Evolutionary conservation across 768 basidiomycete species (phyloP).

Genomic region (Fomitopsis serialis): DNA sequence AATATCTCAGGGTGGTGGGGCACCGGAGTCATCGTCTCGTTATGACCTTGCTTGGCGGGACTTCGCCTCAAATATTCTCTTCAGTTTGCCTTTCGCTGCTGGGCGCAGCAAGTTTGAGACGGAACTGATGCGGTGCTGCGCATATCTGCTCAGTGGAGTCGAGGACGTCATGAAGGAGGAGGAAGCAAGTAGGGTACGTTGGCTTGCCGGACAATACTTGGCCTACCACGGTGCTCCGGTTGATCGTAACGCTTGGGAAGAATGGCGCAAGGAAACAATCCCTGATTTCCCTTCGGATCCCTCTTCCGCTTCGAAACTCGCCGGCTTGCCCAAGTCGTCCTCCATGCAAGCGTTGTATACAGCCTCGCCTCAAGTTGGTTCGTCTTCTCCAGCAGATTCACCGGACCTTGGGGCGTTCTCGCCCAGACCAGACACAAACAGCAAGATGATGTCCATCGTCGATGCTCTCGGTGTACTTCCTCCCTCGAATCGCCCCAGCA

Average conservation of each 20-base stretch:
- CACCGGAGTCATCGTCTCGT: conserved; percentile 5
- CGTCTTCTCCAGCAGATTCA: conserved; percentile 11
- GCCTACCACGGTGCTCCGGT: conserved; percentile 49
- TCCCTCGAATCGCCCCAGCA: neutral
- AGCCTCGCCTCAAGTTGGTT: conserved; percentile 37
- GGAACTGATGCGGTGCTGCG: conserved; percentile 66
- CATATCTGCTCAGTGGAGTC: conserved; percentile 57
- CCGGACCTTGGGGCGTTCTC: conserved; percentile 25
- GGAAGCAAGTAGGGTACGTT: conserved; percentile 44
- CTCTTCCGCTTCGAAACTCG: conserved; percentile 5
- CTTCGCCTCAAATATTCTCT: conserved; percentile 56
- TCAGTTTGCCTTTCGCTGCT: conserved; percentile 54
- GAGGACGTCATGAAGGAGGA: conserved; percentile 32
- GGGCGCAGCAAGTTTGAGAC: conserved; percentile 54
- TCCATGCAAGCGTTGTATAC: conserved; percentile 52
- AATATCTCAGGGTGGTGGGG: neutral
- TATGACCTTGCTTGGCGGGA: conserved; percentile 46
- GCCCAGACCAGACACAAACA: conserved; percentile 19
- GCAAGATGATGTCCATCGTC: conserved; percentile 23
- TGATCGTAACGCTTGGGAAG: conserved; percentile 51
- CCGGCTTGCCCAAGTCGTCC: conserved; percentile 36
- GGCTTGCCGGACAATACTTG: conserved; percentile 66
- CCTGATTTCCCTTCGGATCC: conserved; percentile 30
- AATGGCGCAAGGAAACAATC: conserved; percentile 48
- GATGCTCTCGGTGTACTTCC: conserved; percentile 16